phyloP scores from a whole-genome alignment of 202 grass and related monocot genomes.

The Zoysia matrella region DNA sequence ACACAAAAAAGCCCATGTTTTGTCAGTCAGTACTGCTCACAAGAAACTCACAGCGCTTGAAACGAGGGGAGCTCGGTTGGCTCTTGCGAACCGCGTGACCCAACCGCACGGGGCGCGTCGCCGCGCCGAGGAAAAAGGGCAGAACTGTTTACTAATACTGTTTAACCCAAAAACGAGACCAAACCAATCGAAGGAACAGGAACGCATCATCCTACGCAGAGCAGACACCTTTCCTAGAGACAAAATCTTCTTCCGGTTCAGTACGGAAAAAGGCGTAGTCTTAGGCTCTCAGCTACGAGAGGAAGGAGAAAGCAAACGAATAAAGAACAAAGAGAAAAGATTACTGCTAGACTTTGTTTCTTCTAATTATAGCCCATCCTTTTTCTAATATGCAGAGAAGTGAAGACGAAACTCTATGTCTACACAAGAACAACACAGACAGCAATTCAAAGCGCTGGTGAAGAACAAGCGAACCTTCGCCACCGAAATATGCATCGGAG shows the following conservation, averaged over 20 bases:
- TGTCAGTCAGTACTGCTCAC: not conserved
- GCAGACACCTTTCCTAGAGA: not conserved
- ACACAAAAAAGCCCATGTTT: not conserved
- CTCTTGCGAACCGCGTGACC: constrained; percentile 55
- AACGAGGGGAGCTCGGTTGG: constrained; percentile 24
- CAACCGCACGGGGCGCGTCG: constrained; percentile 34
- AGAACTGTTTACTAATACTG: not conserved
- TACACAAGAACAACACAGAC: not conserved
- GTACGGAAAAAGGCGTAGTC: not conserved
- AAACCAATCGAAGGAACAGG: not conserved
- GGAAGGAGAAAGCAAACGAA: not conserved
- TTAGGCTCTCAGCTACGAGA: not conserved
- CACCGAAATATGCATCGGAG: not conserved
- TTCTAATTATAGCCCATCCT: not conserved
- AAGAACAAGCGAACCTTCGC: not conserved
- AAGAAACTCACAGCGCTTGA: not conserved
- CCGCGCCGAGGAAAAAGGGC: not conserved
- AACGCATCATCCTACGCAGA: not conserved
- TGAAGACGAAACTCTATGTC: not conserved
- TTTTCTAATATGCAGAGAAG: not conserved
- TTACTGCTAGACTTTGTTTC: not conserved
- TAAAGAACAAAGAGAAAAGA: constrained; percentile 28
- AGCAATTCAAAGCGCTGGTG: not conserved
- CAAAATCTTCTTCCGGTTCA: not conserved
- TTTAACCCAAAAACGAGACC: not conserved